Evolutionary conservation across 306 rosid genomes (phyloP).

Genomic region (Glycine tomentella): DNA sequence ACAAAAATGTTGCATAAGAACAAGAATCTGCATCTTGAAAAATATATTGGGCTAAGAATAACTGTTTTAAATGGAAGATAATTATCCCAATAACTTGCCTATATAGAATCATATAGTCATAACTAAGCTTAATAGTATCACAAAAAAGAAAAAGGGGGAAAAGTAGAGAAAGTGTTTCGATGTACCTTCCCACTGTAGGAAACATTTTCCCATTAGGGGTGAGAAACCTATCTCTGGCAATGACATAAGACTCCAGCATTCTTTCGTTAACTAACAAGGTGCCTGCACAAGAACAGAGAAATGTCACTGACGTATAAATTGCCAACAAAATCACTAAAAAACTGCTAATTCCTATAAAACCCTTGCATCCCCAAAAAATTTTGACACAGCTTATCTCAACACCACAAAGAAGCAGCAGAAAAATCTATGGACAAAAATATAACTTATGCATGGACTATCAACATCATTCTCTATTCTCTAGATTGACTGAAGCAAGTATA

Average conservation of each 20-base stretch:
- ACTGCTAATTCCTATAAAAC: conserved; percentile 13
- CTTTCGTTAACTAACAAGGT: conserved; percentile 85
- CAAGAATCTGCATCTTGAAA: conserved; percentile 9
- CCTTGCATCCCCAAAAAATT: conserved; percentile 8
- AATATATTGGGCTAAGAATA: not conserved
- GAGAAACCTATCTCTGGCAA: conserved; percentile 88
- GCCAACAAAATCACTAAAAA: not conserved
- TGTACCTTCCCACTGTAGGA: conserved; percentile 81
- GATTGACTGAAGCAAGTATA: conserved; percentile 25
- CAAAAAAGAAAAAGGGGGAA: not conserved
- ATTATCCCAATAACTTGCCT: no score
- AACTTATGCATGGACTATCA: conserved; percentile 21
- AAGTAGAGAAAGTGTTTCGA: conserved; percentile 6
- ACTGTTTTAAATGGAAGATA: conserved; percentile 13
- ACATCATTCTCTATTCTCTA: conserved; percentile 2
- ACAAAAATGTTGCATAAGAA: not conserved
- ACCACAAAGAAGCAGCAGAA: not conserved
- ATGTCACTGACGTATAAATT: not conserved
- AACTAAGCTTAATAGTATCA: not conserved
- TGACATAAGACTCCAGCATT: conserved; percentile 91
- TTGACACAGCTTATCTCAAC: conserved; percentile 2
- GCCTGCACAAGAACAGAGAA: conserved; percentile 53
- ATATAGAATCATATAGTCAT: no score
- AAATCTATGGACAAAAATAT: not conserved
- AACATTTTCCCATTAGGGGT: conserved; percentile 82